These are phyloP conservation scores for Yamagishiella unicocca DNA, from an alignment of 139 green algal genomes.

Conservation along the genomic window DNA sequence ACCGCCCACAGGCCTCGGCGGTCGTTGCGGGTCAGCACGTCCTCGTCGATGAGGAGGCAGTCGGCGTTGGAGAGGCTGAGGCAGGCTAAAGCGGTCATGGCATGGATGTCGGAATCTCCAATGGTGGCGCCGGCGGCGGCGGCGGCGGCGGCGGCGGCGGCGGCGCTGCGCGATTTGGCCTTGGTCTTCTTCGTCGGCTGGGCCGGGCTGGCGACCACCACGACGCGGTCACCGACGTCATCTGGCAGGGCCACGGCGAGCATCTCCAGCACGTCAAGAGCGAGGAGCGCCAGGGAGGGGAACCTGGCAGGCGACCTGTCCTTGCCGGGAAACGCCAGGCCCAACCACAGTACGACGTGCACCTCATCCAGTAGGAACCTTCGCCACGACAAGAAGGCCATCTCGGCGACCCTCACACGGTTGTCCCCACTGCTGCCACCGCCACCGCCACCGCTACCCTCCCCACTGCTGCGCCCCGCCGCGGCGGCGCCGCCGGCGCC, in stretches of 20 bases:
- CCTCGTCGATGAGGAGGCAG: too few relatives aligned
- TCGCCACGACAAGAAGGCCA: background rate
- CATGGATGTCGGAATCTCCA: too few relatives aligned
- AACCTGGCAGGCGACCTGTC: background rate
- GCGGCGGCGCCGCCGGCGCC: too few relatives aligned
- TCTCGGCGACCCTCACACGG: too few relatives aligned
- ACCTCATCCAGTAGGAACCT: background rate
- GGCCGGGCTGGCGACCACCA: background rate
- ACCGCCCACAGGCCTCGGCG: too few relatives aligned
- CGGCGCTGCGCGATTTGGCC: background rate
- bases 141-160: too few relatives aligned
- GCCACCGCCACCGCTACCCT: too few relatives aligned
- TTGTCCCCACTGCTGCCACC: too few relatives aligned
- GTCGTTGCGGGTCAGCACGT: too few relatives aligned
- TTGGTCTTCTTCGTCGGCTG: background rate
- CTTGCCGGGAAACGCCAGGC: background rate
- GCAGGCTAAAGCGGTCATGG: too few relatives aligned
- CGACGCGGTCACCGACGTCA: background rate
- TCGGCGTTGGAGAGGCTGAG: too few relatives aligned
- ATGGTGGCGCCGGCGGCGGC: background rate
- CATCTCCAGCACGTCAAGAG: background rate
- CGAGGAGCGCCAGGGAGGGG: background rate
- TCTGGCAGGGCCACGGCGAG: background rate
- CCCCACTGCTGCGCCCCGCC: too few relatives aligned
- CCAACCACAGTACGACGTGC: background rate